Percentiles rank a stretch among this genome's conserved stretches.
Conservation (phyloP, 2,329 filamentous ascomycete genomes). For the Bipolaris victoriae region DNA sequence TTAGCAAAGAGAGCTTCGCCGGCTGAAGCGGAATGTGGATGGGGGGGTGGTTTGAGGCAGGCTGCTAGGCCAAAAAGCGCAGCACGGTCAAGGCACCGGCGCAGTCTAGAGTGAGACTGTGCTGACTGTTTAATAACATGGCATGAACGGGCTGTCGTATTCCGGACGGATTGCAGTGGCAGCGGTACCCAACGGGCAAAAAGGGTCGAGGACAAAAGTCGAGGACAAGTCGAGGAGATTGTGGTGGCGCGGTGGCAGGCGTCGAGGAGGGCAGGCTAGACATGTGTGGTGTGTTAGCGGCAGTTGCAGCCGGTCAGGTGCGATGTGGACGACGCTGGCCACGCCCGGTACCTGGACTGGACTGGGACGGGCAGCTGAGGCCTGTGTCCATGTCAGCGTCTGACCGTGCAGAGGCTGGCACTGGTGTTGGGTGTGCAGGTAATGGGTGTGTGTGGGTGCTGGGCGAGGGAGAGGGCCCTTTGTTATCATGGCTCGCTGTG, state of each 20-base stretch:
- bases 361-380: background rate
- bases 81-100: background rate
- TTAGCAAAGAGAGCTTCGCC: conserved; percentile 1
- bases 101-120: background rate
- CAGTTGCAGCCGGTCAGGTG: conserved; percentile 11
- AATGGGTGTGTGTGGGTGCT: background rate
- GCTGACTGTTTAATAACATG: conserved; percentile 1
- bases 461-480: background rate
- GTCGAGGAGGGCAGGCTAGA: conserved; percentile 1
- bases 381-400: background rate
- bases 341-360: conserved; percentile 1
- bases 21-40: background rate
- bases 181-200: background rate
- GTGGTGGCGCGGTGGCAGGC: background rate
- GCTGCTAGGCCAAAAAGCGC: background rate
- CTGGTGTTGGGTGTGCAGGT: background rate
- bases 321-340: background rate
- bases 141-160: background rate
- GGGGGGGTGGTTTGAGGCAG: background rate
- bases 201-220: background rate
- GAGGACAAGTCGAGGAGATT: background rate
- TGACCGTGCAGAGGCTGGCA: background rate
- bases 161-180: background rate
- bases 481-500: background rate
- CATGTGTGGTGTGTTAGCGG: conserved; percentile 2